phyloP scores from a whole-genome alignment of 1,139 yeast species.

The Pichia sp. region DNA sequence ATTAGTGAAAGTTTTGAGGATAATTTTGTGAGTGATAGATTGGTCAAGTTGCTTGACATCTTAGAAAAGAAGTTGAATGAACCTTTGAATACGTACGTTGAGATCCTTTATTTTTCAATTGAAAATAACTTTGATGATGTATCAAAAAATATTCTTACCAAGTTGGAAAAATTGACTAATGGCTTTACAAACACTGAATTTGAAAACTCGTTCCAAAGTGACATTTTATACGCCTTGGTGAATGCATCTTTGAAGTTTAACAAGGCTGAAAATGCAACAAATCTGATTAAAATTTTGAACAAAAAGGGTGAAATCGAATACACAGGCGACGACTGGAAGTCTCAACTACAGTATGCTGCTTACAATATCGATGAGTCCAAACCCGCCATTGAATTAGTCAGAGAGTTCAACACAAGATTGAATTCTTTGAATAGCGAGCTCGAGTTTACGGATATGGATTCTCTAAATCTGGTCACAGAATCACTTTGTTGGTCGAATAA shows the following conservation, averaged over 20 bases:
- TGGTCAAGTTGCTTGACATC: conserved; percentile 13
- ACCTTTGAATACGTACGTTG: conserved; percentile 20
- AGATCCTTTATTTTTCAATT: conserved; percentile 21
- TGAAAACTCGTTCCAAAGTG: conserved; percentile 13
- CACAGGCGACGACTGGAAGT: conserved; percentile 20
- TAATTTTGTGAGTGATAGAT: conserved; percentile 16
- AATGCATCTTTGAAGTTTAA: conserved; percentile 19
- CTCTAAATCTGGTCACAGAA: conserved; percentile 20
- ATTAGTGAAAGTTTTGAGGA: conserved; percentile 21
- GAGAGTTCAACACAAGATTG: conserved; percentile 12
- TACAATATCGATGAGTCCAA: conserved; percentile 7
- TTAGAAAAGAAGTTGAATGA: conserved; percentile 13
- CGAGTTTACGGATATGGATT: conserved; percentile 14
- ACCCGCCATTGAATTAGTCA: conserved; percentile 12
- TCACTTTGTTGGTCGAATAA: conserved; percentile 22
- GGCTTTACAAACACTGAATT: conserved; percentile 9
- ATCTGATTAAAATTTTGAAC: conserved; percentile 11
- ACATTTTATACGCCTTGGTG: conserved; percentile 21
- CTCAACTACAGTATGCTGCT: conserved; percentile 17
- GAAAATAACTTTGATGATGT: conserved; percentile 21
- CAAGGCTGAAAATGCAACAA: conserved; percentile 9
- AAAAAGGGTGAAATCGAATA: conserved; percentile 10
- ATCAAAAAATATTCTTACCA: conserved; percentile 13
- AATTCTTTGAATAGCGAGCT: conserved; percentile 11
- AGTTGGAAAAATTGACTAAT: conserved; percentile 15